Percentiles rank a stretch among this genome's conserved stretches.
phyloP scores from a whole-genome alignment of 768 basidiomycete species.

The Coprinellus micaceus region DNA sequence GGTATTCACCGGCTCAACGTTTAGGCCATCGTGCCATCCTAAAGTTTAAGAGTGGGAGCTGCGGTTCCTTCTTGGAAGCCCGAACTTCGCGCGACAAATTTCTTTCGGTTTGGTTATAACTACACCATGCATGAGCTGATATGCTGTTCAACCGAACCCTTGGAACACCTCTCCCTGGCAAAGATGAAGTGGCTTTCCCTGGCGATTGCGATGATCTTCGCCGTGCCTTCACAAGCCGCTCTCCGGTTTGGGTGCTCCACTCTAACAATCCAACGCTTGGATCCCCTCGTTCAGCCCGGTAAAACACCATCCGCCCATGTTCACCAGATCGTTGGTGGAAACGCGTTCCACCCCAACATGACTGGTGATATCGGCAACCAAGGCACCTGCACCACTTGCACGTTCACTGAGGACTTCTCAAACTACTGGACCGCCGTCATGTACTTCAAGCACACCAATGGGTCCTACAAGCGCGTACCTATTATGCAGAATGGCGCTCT shows the following conservation, averaged over 20 bases:
- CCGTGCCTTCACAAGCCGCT: slow-evolving; percentile 4
- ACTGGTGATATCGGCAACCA: slow-evolving; percentile 6
- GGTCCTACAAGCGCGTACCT: slow-evolving; percentile 5
- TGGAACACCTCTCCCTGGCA: background rate
- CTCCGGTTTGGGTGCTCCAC: slow-evolving; percentile 8
- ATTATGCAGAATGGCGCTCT: slow-evolving; percentile 9
- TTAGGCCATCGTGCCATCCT: too few species aligned
- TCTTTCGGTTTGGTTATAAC: background rate
- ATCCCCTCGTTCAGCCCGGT: too few species aligned
- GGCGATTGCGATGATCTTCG: background rate
- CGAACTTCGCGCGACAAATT: slow-evolving; percentile 6
- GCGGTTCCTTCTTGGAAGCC: background rate
- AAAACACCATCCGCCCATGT: slow-evolving; percentile 5
- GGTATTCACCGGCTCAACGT: background rate
- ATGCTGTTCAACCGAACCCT: too few species aligned
- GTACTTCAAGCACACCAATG: slow-evolving; percentile 3
- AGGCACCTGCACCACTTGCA: slow-evolving; percentile 8
- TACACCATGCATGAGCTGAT: background rate
- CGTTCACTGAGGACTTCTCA: slow-evolving; percentile 8
- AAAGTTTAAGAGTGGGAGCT: too few species aligned
- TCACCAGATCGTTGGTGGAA: slow-evolving; percentile 9
- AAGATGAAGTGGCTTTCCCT: too few species aligned
- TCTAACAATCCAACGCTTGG: slow-evolving; percentile 7
- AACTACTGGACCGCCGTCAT: too few species aligned
- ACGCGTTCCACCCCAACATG: too few species aligned